Evolutionary conservation across 2,329 filamentous ascomycete species (phyloP).

Genomic region (Trichoderma guizhouense): DNA sequence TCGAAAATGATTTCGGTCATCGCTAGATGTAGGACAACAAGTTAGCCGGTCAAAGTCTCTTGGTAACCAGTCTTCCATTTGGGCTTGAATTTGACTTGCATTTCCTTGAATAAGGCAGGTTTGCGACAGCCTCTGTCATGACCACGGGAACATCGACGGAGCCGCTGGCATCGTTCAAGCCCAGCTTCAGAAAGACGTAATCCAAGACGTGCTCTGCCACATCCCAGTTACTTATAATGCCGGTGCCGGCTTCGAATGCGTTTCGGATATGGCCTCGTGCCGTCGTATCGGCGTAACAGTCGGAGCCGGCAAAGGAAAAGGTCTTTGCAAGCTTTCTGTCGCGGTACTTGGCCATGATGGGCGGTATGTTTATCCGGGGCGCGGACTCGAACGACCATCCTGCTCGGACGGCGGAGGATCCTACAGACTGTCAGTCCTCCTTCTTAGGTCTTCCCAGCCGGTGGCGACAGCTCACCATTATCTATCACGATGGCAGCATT

Average conservation of each 20-base stretch:
- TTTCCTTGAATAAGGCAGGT: constrained; percentile 81
- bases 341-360: constrained; percentile 91
- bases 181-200: constrained; percentile 91
- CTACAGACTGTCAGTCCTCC: constrained; percentile 44
- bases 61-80: no score
- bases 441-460: background rate
- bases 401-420: constrained; percentile 82
- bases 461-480: constrained; percentile 64
- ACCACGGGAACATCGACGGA: constrained; percentile 81
- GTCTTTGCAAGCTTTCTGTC: constrained; percentile 91
- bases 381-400: constrained; percentile 90
- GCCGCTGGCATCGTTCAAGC: constrained; percentile 72
- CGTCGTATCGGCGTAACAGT: constrained; percentile 93
- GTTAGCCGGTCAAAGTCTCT: background rate
- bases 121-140: constrained; percentile 94
- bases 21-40: constrained; percentile 47
- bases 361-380: constrained; percentile 78
- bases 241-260: constrained; percentile 85
- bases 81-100: constrained; percentile 54
- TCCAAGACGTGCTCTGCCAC: constrained; percentile 93
- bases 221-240: constrained; percentile 96
- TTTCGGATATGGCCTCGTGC: constrained; percentile 86
- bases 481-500: constrained; percentile 89
- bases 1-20: constrained; percentile 99
- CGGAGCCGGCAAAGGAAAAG: constrained; percentile 86